phyloP scores from a whole-genome alignment of 2,329 filamentous ascomycete genomes.

The Immersiporthe knoxdaviesiana region DNA sequence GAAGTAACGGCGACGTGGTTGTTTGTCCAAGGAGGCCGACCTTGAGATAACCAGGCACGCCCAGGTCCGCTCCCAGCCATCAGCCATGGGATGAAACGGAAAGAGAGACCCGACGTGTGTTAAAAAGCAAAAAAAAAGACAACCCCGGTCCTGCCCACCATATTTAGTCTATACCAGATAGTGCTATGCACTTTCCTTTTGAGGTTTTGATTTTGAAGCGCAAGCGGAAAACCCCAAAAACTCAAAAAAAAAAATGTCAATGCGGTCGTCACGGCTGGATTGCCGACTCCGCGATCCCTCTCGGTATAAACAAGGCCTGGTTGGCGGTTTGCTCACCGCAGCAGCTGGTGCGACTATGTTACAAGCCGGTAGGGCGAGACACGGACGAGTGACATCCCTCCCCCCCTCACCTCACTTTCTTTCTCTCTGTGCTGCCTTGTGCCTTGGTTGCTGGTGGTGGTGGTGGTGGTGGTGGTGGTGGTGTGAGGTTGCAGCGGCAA shows the following conservation, averaged over 20 bases:
- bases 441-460: neutral
- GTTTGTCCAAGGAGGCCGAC: neutral
- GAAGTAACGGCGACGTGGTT: neutral
- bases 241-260: neutral
- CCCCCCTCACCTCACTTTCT: neutral
- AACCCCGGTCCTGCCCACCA: neutral
- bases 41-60: neutral
- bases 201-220: neutral
- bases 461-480: too few species aligned
- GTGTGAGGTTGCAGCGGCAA: slow-evolving; percentile 16
- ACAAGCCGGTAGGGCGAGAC: neutral
- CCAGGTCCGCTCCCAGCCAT: neutral
- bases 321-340: neutral
- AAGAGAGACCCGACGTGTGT: neutral
- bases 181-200: neutral
- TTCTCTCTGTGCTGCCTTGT: neutral
- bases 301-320: neutral
- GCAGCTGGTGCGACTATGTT: neutral
- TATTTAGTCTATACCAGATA: neutral
- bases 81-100: slow-evolving; percentile 1
- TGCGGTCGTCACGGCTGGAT: neutral
- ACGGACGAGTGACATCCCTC: neutral
- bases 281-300: neutral
- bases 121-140: too few species aligned
- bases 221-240: too few species aligned